Base-by-base conservation (phyloP, 2,329 filamentous ascomycete species). In the Amauroascus niger region DNA sequence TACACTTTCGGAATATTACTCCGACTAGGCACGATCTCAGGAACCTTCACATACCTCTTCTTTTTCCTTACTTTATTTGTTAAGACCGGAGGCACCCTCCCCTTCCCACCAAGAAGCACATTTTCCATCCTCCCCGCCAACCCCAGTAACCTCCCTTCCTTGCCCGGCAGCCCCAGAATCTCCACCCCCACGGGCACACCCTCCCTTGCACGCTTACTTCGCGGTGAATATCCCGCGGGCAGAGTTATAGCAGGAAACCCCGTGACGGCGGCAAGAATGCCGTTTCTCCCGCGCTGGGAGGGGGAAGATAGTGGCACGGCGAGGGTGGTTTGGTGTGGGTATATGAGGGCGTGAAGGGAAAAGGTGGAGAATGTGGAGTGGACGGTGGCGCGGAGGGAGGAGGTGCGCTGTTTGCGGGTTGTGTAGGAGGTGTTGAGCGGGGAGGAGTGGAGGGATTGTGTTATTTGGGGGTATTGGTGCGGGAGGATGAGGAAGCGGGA, bases 171-270 rank as follows among this genome's bases (percentile, higher is more conserved):
- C 0, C 82, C 80, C 54, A 85, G 62, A 20, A 85, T 76, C 67
- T 85, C 82, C 74, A 84, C 77, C 0, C 82, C 82, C 37, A 85
- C 74, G 0, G 82, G 82, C 4, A 85, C 73, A 1, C 81, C 81
- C 30, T 74, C 61, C 0, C 76, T 76, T 14, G 81, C 80, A 30
- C 49, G 41, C 13, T 22, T 30, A 44, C 33, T 55, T 6, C 43
- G 14, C 11, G 40, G 26, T 7, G 56, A 55, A 45, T 55, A 60
- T 8, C 58, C 58, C 20, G 63, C 61, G 0, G 70, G 70, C 26
- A 72, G 57, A 54, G 69, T 69, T 54, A 80, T 70, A 3, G 79
- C 77, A 8, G 78, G 77, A 3, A 64, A 69, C 0, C 77, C 77
- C 1, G 77, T 79, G 51, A 80, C 61, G 0, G 78, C 76, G 2